These are phyloP conservation scores for Fusarium ramigenum DNA, from an alignment of 2,329 filamentous ascomycete genomes.

Conservation along the genomic window DNA sequence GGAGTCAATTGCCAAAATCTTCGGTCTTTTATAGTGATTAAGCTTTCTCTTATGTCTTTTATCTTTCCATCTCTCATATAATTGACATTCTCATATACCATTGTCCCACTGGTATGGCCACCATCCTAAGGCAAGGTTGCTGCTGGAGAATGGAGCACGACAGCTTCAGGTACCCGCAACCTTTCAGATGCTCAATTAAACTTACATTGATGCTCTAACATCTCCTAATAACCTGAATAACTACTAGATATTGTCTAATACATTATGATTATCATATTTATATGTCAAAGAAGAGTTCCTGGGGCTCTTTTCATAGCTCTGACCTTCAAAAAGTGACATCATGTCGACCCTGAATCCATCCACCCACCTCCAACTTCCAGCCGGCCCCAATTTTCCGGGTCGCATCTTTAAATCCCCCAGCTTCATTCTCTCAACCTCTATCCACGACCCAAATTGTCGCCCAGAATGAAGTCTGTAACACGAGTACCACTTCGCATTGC, in stretches of 20 bases:
- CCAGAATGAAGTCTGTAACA: slow-evolving; percentile 53
- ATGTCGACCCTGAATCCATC: slow-evolving; percentile 32
- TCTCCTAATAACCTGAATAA: fast-evolving
- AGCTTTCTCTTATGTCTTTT: not conserved
- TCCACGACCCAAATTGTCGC: slow-evolving; percentile 14
- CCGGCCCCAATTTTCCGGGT: slow-evolving; percentile 38
- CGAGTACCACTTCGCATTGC: slow-evolving; percentile 52
- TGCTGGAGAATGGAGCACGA: slow-evolving; percentile 12
- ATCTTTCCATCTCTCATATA: not conserved
- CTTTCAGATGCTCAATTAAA: not conserved
- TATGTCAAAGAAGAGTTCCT: not conserved
- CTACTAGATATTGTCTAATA: fast-evolving
- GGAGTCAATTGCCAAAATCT: not conserved
- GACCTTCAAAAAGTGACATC: slow-evolving; percentile 29
- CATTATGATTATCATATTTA: not conserved
- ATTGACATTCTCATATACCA: not conserved
- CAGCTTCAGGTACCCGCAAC: slow-evolving; percentile 9
- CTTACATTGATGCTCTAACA: not conserved
- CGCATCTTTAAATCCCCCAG: slow-evolving; percentile 10
- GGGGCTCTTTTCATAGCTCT: not conserved
- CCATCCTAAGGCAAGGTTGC: not conserved
- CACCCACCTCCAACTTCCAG: slow-evolving; percentile 22
- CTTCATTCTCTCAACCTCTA: slow-evolving; percentile 11
- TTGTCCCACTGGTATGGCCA: not conserved
- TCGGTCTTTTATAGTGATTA: not conserved